Base-by-base conservation (phyloP, 208 protist species). In the Leishmania braziliensis region DNA sequence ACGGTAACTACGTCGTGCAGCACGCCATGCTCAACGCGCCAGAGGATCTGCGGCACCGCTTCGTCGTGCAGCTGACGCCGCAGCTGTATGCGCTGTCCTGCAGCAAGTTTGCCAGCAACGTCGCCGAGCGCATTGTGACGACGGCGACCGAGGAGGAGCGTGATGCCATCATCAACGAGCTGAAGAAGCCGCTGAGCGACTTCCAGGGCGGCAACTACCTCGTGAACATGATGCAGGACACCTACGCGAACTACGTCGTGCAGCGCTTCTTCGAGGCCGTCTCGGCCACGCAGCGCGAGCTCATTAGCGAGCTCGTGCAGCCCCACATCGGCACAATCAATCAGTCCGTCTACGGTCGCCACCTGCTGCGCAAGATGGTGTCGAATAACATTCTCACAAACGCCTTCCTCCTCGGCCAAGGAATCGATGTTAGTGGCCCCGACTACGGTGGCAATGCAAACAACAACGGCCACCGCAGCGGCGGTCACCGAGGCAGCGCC, bases 1-100 rank as follows among this genome's bases (percentile, higher is more conserved):
- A 99, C 85, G 99, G 99, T 66, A 99, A 99, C 88, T 99, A 99
- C 87, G 99, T 99, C 20, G 98, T 99, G 69, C 99, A 99, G 92
- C 98, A 99, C 81, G 95, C 98, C 18, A 81, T 99, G 51, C 93
- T 99, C 74, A 95, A 99, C 80, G 97, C 98, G 20, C 91, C 88
- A 0, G 86, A 85, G 36, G 89, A 94, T 48, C 82, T 99, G 36
- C 92, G 96, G 58, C 78, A 87, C 62, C 82, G 83, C 46, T 96
- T 99, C 60, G 81, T 99, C 8, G 81, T 79, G 53, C 78, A 88
- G 58, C 86, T 96, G 10, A 86, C 88, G 48, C 93, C 91, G 65
- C 91, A 97, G 74, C 82, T 97, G 36, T 96, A 94, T 83, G 91
- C 92, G 9, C 80, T 95, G 33, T 94, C 93, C 8, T 92, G 97